phyloP scores from a whole-genome alignment of 345 rosid species.

The Odontarrhena argentea region DNA sequence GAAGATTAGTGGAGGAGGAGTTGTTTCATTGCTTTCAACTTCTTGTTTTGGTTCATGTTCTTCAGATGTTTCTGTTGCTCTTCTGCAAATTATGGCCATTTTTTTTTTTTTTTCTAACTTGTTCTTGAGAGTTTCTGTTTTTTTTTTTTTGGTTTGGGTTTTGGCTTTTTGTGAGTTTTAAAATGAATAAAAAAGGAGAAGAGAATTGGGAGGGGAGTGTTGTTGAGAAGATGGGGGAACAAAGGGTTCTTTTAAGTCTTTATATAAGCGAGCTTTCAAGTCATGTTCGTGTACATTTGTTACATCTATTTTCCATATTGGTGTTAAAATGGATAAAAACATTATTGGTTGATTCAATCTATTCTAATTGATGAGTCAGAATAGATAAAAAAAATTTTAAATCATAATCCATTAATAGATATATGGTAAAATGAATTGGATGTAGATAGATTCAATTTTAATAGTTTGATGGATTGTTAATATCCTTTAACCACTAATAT shows the following conservation, averaged over 20 bases:
- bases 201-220: slow-evolving; percentile 28
- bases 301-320: not conserved
- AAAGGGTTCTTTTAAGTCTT: slow-evolving; percentile 32
- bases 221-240: slow-evolving; percentile 43
- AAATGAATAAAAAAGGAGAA: slow-evolving; percentile 22
- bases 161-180: slow-evolving; percentile 27
- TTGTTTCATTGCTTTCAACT: slow-evolving; percentile 30
- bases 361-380: too few relatives aligned
- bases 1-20: slow-evolving; percentile 54
- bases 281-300: slow-evolving; percentile 26
- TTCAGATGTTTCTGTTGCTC: slow-evolving; percentile 31
- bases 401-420: too few relatives aligned
- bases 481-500: too few relatives aligned
- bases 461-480: too few relatives aligned
- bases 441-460: too few relatives aligned
- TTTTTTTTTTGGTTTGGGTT: slow-evolving; percentile 14
- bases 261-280: slow-evolving; percentile 38
- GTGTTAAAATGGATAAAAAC: too few relatives aligned
- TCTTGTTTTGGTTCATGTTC: slow-evolving; percentile 37
- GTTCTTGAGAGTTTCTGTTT: not conserved
- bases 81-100: slow-evolving; percentile 30
- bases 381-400: too few relatives aligned
- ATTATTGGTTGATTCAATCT: too few relatives aligned
- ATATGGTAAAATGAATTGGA: too few relatives aligned
- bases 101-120: not conserved